These are phyloP conservation scores for Rhododendron ferrugineum DNA, from an alignment of 148 eudicot species.

Conservation along the genomic window DNA sequence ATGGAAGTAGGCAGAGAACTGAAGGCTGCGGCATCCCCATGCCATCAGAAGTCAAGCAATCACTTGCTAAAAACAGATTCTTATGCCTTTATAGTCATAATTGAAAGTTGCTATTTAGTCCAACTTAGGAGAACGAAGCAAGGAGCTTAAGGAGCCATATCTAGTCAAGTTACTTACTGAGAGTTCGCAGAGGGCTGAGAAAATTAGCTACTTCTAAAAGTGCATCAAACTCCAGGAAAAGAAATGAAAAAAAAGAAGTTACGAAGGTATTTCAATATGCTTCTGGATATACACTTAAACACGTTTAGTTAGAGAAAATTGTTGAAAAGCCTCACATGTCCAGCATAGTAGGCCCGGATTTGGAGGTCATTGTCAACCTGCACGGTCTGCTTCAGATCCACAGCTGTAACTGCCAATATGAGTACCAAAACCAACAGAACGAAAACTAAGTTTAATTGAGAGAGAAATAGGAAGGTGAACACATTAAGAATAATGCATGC, in stretches of 20 bases:
- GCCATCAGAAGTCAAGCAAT: neutral
- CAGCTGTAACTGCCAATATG: constrained; percentile 55
- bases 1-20: neutral
- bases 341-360: constrained; percentile 95
- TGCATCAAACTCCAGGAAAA: constrained; percentile 2
- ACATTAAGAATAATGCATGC: neutral
- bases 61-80: neutral
- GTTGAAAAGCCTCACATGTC: constrained; percentile 60
- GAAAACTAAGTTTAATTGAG: neutral
- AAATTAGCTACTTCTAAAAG: neutral
- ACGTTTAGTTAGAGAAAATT: neutral
- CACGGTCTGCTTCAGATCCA: constrained; percentile 86
- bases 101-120: neutral
- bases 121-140: neutral
- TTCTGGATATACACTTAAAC: neutral
- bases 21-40: neutral
- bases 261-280: neutral
- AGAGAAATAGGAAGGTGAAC: neutral
- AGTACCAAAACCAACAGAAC: constrained; percentile 6
- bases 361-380: constrained; percentile 86
- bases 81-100: too few relatives aligned
- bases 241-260: neutral
- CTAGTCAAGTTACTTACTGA: neutral
- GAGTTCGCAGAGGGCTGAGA: neutral
- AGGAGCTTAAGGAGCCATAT: neutral